A percentile compares a stretch with the other conserved stretches of the same genome.
Conservation (phyloP, 345 rosid species). For the Mallotus nudiflorus region DNA sequence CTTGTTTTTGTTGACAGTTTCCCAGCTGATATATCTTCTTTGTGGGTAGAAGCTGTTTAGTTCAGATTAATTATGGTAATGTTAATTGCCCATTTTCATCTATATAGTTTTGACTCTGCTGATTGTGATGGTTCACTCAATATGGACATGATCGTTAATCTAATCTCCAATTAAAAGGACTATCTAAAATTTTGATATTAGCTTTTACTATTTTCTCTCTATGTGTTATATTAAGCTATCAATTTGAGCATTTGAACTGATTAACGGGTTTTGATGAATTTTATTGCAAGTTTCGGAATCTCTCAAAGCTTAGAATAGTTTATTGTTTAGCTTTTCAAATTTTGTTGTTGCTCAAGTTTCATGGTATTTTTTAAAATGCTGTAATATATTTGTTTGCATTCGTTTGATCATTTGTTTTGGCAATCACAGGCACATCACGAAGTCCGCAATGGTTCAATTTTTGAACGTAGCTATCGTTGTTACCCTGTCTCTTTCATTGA, state of each 20-base stretch:
- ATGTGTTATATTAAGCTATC: too few relatives aligned
- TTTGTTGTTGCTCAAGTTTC: not conserved
- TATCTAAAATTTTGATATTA: not conserved
- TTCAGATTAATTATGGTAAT: constrained; percentile 14
- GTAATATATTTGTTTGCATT: not conserved
- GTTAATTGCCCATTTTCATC: not conserved
- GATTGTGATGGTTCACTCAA: constrained; percentile 9
- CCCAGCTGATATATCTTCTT: not conserved
- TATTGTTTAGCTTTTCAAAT: not conserved
- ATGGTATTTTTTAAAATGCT: not conserved
- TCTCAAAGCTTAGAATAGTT: not conserved
- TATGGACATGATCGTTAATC: not conserved
- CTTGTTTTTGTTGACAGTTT: constrained; percentile 7
- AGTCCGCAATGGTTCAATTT: constrained; percentile 29
- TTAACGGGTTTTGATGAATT: too few relatives aligned
- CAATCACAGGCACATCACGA: constrained; percentile 37
- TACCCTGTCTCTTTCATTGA: constrained; percentile 66
- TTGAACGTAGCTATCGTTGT: constrained; percentile 56
- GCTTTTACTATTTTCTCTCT: too few relatives aligned
- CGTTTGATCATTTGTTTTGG: constrained; percentile 11
- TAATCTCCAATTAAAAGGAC: not conserved
- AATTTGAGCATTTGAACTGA: too few relatives aligned
- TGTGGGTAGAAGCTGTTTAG: not conserved
- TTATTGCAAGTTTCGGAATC: not conserved
- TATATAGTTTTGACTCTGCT: constrained; percentile 7